Base-by-base conservation (phyloP, 2,329 filamentous ascomycete species). In the Aspergillus sclerotialis region DNA sequence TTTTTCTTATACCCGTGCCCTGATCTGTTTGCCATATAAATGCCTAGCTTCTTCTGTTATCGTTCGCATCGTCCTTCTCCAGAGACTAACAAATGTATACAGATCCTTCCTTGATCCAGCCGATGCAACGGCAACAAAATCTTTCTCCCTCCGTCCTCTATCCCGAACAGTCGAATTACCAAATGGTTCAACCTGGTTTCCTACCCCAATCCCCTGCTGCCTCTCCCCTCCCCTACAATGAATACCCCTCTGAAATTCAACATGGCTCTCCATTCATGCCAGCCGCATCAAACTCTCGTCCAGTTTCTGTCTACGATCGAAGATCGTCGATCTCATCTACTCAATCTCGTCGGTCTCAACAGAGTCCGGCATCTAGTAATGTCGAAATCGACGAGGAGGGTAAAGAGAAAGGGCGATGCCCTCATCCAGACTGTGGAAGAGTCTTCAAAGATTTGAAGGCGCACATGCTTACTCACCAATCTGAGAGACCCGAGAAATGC, bases 401-500 rank as follows among this genome's bases (percentile, higher is more conserved):
- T 24, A 64, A 67, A 40, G 74, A 81, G 52, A 82, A 82, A 52
- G 75, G 75, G 21, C 73, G 84, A 42, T 94, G 87, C 68, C 84
- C 84, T 1, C 80, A 88, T 53, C 79, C 83, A 5, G 86, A 90
- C 38, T 94, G 88, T 52, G 86, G 87, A 44, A 80, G 84, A 52
- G 73, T 81, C 38, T 93, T 93, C 74, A 93, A 93, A 65, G 88
- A 94, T 54, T 68, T 94, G 44, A 90, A 90, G 64, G 88, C 89
- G 7, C 89, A 95, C 63, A 90, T 93, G 83, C 76, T 94, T 57
- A 95, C 89, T 0, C 89, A 95, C 61, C 85, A 92, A 63, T 83
- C 79, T 38, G 87, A 94, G 66, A 75, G 89, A 15, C 89, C 89
- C 0, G 88, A 94, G 58, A 95, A 95, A 68, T 95, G 89, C 64